Base-by-base conservation (phyloP, 257 asterid genomes). In the Nemophila menziesii region DNA sequence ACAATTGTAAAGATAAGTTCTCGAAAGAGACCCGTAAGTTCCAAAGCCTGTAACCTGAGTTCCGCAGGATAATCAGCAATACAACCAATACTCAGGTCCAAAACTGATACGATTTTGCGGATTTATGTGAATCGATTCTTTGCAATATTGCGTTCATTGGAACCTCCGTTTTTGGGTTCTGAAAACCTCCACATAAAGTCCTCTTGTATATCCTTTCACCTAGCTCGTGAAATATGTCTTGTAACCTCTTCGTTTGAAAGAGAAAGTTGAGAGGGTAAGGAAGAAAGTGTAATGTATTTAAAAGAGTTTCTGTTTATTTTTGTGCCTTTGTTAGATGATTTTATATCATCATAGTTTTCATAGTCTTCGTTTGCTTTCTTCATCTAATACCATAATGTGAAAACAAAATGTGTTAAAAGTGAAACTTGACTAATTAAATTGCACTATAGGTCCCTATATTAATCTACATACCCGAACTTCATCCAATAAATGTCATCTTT, bases 41-140 rank as follows among this genome's bases (percentile, higher is more conserved):
- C 98, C 54, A 89, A 65, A 7, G 98, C 98, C 63, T 84, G 98
- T 34, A 61, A 22, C 71, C 96, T 78, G 70, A 89, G 26, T 65
- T 78, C 96, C 52, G 64, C 4, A 0, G 98, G 98, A 64, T 89
- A 89, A 60, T 89, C 94, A 7, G 83, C 87, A 58, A 89, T 41
- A 46, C 98, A 89, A 13, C 98, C 98, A 26, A 89, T 84, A 55
- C 98, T 71, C 1, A 96, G 94, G 16, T 59, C 51, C 94, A 94
- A 7, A 89, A 36, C 49, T 84, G 98, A 51, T 76, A 80, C 2
- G 96, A 89, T 21, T 52, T 84, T 16, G 71, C 83, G 4, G 75
- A 59, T 44, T 76, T 89, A 67, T 80, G 84, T 46, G 93, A 89
- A 65, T 76, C 79, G 54, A 89, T 74, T 63, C 98, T 73, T 54